Evolutionary conservation across 2,329 filamentous ascomycete genomes (phyloP), one percentile per base, ranked within the genome.

Genomic region (Fusarium falciforme): DNA sequence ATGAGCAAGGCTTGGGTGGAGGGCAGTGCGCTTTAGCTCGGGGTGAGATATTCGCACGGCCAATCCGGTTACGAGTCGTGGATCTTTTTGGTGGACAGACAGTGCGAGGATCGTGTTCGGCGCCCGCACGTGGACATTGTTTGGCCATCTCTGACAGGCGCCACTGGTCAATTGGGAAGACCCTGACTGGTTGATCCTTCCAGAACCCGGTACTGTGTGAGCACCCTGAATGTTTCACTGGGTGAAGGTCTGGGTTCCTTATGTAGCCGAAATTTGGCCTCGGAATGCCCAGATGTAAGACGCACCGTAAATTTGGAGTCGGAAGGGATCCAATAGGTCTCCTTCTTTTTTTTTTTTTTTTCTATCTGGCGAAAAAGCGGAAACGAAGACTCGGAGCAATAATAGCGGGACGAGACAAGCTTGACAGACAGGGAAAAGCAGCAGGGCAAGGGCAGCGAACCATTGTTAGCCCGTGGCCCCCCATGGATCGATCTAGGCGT

Each of bases 401-500:
- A 67, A 69, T 7, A 61, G 71, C 73, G 65, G 70, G 67, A 64
- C 52, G 72, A 63, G 61, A 62, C 61, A 63, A 66, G 40, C 54
- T 58, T 63, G 44, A 63, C 47, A 38, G 66, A 54, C 68, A 73
- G 63, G 70, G 67, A 60, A 54, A 61, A 40, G 57, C 25, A 55
- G 52, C 57, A 65, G 61, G 68, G 66, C 69, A 66, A 72, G 69
- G 68, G 68, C 68, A 68, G 68, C 64, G 67, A 72, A 70, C 70
- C 58, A 61, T 52, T 17, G 61, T 54, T 54, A 66, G 49, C 61
- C 33, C 55, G 66, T 38, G 42, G 63, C 47, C 47, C 27, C 44
- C 17, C 44, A 75, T 70, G 72, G 73, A 76, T 75, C 69, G 72
- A 77, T 76, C 75, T 76, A 75, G 72, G 68, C 68, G 61, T 68